A percentile compares a stretch with the other conserved stretches of the same genome.
Evolutionary conservation across 352 stramenopile species (phyloP).

Genomic region (Aphanomyces euteiches): DNA sequence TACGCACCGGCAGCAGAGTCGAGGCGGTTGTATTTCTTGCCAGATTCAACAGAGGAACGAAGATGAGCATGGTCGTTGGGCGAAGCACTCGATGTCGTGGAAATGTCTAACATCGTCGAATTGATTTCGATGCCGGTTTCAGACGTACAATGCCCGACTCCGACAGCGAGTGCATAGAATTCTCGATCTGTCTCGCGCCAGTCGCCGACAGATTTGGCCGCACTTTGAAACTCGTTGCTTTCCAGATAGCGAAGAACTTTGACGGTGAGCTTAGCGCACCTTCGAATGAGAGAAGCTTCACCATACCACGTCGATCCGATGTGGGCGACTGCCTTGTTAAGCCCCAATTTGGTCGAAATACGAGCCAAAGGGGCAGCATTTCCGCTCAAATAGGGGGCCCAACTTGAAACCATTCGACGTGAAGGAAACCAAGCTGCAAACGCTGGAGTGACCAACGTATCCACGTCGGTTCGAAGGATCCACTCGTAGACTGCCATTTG

Average conservation of each 20-base stretch:
- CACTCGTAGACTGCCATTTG: not conserved
- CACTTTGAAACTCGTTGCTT: not conserved
- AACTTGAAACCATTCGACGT: too few relatives aligned
- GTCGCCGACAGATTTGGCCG: not conserved
- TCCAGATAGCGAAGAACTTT: not conserved
- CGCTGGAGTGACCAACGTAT: conserved; percentile 1
- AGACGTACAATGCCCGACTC: not conserved
- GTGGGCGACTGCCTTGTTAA: not conserved
- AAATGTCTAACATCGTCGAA: not conserved
- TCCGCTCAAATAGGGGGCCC: too few relatives aligned
- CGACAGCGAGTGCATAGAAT: not conserved
- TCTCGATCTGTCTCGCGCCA: not conserved
- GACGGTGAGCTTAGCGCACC: conserved; percentile 16
- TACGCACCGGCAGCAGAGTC: not conserved
- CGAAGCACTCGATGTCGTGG: not conserved
- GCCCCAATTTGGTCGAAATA: conserved; percentile 6
- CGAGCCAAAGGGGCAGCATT: not conserved
- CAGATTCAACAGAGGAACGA: too few relatives aligned
- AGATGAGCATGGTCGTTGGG: not conserved
- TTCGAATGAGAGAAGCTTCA: not conserved
- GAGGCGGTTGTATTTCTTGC: not conserved
- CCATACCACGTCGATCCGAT: conserved; percentile 28
- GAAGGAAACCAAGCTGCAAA: conserved; percentile 4
- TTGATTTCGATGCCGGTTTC: not conserved
- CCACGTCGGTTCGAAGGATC: conserved; percentile 6